Evolutionary conservation across 805 yeast species (phyloP).

Genomic region (Torulaspora gathmanii): DNA sequence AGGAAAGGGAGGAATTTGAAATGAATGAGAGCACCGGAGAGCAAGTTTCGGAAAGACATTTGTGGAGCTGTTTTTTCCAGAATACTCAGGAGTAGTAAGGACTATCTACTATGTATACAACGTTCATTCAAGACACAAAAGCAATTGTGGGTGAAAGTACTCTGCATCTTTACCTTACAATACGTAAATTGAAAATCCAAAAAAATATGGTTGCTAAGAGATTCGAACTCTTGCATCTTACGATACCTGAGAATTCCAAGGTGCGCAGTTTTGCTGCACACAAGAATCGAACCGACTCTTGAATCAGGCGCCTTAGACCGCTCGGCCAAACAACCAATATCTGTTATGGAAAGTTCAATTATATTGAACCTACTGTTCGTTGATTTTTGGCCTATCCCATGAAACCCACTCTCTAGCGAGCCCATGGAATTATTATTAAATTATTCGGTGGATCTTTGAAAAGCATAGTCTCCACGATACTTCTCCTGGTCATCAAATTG

Average conservation of each 20-base stretch:
- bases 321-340: constrained; percentile 23
- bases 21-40: constrained; percentile 29
- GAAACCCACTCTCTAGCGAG: too few relatives aligned
- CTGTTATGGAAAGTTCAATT: too few relatives aligned
- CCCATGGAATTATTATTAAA: too few relatives aligned
- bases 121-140: too few relatives aligned
- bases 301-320: constrained; percentile 28
- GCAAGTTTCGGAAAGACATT: constrained; percentile 28
- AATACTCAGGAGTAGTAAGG: not conserved
- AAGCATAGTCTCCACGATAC: too few relatives aligned
- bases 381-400: too few relatives aligned
- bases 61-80: constrained; percentile 33
- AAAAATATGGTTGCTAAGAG: constrained; percentile 22
- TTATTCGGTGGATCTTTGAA: too few relatives aligned
- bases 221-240: constrained; percentile 27
- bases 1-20: constrained; percentile 23
- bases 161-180: too few relatives aligned
- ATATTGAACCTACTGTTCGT: too few relatives aligned
- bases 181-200: not conserved
- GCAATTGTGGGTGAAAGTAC: too few relatives aligned
- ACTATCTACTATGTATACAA: too few relatives aligned
- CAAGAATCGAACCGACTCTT: constrained; percentile 15
- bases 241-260: constrained; percentile 22
- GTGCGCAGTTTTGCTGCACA: constrained; percentile 9
- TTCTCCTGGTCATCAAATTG: too few relatives aligned